These are phyloP conservation scores for Penicillium ochrochloron DNA, from an alignment of 495 filamentous ascomycete genomes.

Conservation along the genomic window DNA sequence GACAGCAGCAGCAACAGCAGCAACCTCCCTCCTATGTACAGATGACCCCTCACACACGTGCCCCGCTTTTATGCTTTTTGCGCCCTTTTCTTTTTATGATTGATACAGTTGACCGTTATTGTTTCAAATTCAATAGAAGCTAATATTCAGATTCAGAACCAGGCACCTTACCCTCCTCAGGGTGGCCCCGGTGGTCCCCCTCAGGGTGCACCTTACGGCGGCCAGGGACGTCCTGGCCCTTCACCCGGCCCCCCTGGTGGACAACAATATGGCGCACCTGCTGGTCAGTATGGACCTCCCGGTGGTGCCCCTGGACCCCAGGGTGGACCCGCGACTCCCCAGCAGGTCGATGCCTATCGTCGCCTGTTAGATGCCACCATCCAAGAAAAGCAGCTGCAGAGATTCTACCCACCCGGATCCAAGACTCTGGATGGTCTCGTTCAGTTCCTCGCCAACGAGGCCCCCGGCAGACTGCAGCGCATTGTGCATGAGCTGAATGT, in stretches of 20 bases:
- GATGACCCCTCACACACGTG: conserved; percentile 22
- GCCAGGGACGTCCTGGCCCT: conserved; percentile 37
- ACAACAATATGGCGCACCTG: conserved; percentile 32
- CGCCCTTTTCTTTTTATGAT: conserved; percentile 2
- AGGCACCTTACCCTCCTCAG: conserved; percentile 35
- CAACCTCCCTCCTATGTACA: conserved; percentile 35
- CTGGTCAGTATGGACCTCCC: conserved; percentile 35
- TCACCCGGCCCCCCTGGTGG: conserved; percentile 36
- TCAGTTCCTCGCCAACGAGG: conserved; percentile 44
- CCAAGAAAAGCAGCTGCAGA: conserved; percentile 61
- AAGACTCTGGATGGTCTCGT: conserved; percentile 44
- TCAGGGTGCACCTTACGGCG: conserved; percentile 41
- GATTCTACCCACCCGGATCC: conserved; percentile 54
- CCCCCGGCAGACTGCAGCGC: conserved; percentile 53
- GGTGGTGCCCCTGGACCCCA: conserved; percentile 28
- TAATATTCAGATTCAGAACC: conserved; percentile 26
- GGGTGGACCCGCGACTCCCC: conserved; percentile 45
- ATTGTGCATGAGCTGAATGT: conserved; percentile 61
- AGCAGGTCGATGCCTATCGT: conserved; percentile 57
- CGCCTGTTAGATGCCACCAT: conserved; percentile 57
- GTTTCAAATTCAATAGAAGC: conserved; percentile 2
- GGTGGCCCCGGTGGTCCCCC: neutral
- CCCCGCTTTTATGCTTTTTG: conserved; percentile 21
- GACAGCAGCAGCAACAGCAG: conserved; percentile 27
- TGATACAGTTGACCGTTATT: neutral